Conservation (phyloP, 1,284 basidiomycete genomes). For the Apiotrichum laibachii region DNA sequence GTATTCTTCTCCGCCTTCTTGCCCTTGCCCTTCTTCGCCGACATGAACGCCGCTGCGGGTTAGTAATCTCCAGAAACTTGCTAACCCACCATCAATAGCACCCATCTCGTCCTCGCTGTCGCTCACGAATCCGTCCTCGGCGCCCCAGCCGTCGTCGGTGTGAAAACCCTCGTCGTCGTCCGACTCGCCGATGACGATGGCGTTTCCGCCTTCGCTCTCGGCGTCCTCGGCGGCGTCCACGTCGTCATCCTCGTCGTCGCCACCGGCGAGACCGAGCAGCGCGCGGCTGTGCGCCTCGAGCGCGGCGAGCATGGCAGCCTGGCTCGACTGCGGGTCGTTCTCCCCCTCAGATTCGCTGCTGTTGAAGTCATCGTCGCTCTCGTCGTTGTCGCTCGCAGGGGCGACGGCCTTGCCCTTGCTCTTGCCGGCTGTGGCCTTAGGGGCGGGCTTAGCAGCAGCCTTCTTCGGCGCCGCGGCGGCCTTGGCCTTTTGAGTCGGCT, state of each 20-base stretch:
- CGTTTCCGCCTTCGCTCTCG: conserved; percentile 16
- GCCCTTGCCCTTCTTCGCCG: conserved; percentile 5
- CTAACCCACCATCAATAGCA: conserved; percentile 1
- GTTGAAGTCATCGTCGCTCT: conserved; percentile 4
- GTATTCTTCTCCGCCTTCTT: neutral
- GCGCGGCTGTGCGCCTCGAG: conserved; percentile 47
- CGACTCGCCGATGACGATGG: conserved; percentile 4
- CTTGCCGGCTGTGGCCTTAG: neutral
- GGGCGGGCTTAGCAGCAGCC: neutral
- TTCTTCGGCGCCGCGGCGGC: neutral
- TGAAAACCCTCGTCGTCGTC: conserved; percentile 31
- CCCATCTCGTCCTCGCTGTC: conserved; percentile 43
- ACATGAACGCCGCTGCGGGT: conserved; percentile 4
- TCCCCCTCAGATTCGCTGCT: conserved; percentile 13
- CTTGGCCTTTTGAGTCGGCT: neutral
- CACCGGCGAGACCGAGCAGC: conserved; percentile 38
- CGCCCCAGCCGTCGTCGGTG: conserved; percentile 46
- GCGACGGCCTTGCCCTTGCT: neutral
- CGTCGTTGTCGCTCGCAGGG: neutral
- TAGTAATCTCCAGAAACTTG: neutral
- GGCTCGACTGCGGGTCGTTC: conserved; percentile 24
- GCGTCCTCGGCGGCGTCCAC: conserved; percentile 22
- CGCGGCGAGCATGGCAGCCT: conserved; percentile 44
- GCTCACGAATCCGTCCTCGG: conserved; percentile 38
- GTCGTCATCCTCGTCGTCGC: conserved; percentile 25